These are phyloP conservation scores for Schizophyllum commune DNA, from an alignment of 1,284 basidiomycete genomes.

Conservation along the genomic window DNA sequence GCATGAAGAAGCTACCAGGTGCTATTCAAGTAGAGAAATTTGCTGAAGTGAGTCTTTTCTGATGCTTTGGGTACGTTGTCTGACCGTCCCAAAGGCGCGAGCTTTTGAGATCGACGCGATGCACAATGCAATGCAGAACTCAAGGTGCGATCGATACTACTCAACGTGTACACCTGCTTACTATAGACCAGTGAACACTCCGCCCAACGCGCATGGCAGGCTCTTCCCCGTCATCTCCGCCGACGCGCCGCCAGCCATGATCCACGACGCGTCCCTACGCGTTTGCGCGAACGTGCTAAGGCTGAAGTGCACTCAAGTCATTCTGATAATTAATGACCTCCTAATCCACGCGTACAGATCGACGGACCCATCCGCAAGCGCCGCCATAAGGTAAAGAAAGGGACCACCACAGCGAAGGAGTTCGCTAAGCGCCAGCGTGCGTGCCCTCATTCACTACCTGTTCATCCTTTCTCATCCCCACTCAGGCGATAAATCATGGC, in stretches of 20 bases:
- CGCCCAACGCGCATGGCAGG: conserved; percentile 83
- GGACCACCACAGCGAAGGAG: conserved; percentile 51
- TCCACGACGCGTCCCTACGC: conserved; percentile 78
- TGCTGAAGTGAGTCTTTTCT: conserved; percentile 49
- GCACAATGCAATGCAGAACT: conserved; percentile 75
- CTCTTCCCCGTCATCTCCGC: conserved; percentile 80
- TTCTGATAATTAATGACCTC: neutral
- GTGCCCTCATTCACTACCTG: conserved; percentile 15
- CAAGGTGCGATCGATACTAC: conserved; percentile 42
- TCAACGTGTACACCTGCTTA: neutral
- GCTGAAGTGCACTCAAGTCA: conserved; percentile 59
- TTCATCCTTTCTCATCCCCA: conserved; percentile 2
- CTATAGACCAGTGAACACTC: conserved; percentile 40
- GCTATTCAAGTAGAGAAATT: conserved; percentile 84
- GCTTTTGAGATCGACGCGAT: conserved; percentile 85
- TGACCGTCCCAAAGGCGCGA: conserved; percentile 50
- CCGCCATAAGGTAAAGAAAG: conserved; percentile 43
- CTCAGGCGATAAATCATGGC: conserved; percentile 77
- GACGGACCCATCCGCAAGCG: conserved; percentile 74
- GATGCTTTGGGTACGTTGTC: neutral
- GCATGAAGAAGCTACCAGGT: conserved; percentile 55
- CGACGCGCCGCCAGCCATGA: conserved; percentile 91
- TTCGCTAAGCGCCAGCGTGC: conserved; percentile 63
- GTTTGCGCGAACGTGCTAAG: conserved; percentile 71
- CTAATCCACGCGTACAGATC: conserved; percentile 22